phyloP scores from a whole-genome alignment of 192 early-diverging fungal species.

The Backusella sp. region DNA sequence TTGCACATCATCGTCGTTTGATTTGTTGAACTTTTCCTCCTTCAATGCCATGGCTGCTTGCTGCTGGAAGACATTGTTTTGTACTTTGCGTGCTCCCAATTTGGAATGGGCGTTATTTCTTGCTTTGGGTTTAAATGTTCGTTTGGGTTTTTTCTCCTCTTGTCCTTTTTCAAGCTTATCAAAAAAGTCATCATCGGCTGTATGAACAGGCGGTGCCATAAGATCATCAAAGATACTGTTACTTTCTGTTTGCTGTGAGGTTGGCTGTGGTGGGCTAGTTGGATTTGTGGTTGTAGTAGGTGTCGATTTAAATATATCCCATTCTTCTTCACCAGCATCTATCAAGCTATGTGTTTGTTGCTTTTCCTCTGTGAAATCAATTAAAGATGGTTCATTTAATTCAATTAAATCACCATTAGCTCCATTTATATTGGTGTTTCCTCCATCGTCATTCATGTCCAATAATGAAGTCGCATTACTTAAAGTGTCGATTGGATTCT shows the following conservation, averaged over 20 bases:
- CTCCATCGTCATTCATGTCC: neutral
- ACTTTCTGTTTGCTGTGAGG: neutral
- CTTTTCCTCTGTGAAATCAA: neutral
- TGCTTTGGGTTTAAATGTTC: conserved; percentile 2
- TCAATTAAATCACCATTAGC: neutral
- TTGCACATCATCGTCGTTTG: neutral
- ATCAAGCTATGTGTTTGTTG: neutral
- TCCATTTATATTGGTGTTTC: neutral
- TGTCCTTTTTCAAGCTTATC: neutral
- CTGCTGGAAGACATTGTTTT: conserved; percentile 8
- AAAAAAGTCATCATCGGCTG: conserved; percentile 11
- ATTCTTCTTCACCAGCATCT: neutral
- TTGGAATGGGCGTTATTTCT: neutral
- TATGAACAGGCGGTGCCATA: neutral
- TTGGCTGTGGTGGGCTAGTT: neutral
- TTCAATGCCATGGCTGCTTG: neutral
- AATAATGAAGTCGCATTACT: neutral
- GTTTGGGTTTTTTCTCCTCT: neutral
- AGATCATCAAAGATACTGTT: neutral
- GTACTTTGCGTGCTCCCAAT: conserved; percentile 2
- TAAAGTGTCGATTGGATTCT: neutral
- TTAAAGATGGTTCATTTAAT: neutral
- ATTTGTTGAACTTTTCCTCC: neutral
- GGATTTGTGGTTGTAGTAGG: neutral
- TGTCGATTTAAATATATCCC: neutral